These are phyloP conservation scores for Aureobasidium mangrovei DNA, from an alignment of 2,329 filamentous ascomycete genomes.

Conservation along the genomic window DNA sequence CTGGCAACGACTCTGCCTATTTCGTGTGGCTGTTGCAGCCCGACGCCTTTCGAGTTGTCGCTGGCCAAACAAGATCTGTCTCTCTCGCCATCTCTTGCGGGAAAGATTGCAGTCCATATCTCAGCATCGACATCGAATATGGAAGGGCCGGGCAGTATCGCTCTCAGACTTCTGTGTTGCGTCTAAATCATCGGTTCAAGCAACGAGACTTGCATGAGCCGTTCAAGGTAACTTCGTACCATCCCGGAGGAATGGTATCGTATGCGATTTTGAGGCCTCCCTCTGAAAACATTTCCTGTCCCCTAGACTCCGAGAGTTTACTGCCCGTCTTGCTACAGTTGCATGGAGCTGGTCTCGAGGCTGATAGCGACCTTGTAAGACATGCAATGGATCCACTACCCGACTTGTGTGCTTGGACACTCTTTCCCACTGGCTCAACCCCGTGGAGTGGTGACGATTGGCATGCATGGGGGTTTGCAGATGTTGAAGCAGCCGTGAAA, in stretches of 20 bases:
- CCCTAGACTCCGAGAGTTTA: neutral
- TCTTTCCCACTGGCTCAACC: slow-evolving; percentile 50
- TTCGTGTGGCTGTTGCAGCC: slow-evolving; percentile 8
- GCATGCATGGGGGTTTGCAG: slow-evolving; percentile 51
- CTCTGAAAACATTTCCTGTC: slow-evolving; percentile 26
- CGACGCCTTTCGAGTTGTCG: slow-evolving; percentile 16
- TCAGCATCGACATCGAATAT: slow-evolving; percentile 6
- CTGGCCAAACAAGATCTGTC: slow-evolving; percentile 36
- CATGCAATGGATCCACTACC: slow-evolving; percentile 42
- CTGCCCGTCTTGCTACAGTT: slow-evolving; percentile 42
- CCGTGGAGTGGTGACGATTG: slow-evolving; percentile 54
- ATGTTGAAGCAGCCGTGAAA: slow-evolving; percentile 45
- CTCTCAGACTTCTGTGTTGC: neutral
- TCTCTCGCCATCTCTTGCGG: slow-evolving; percentile 28
- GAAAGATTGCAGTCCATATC: neutral
- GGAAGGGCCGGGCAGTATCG: neutral
- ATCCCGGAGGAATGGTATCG: slow-evolving; percentile 46
- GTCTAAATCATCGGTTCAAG: slow-evolving; percentile 15
- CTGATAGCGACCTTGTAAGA: slow-evolving; percentile 38
- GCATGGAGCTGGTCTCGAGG: slow-evolving; percentile 51
- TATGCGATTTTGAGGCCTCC: slow-evolving; percentile 51
- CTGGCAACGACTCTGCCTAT: slow-evolving; percentile 5
- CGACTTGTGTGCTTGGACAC: slow-evolving; percentile 46
- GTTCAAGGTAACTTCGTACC: slow-evolving; percentile 47
- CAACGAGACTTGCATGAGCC: slow-evolving; percentile 30